A percentile compares a stretch with the other conserved stretches of the same genome.
Conservation (phyloP, 208 protist species). For the Leptomonas pyrrhocoris region DNA sequence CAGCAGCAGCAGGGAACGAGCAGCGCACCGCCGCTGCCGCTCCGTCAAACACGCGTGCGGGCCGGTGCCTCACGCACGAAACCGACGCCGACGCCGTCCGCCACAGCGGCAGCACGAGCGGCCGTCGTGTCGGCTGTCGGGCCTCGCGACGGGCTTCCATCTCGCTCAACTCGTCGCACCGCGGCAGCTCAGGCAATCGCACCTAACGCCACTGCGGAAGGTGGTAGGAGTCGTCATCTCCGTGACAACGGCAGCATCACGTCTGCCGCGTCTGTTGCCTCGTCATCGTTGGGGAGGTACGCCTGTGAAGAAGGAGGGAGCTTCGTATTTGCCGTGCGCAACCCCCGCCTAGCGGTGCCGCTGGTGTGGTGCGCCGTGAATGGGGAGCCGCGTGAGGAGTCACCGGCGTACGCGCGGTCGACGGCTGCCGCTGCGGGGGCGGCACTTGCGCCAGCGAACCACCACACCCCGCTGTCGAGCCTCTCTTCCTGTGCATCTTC, state of each 20-base stretch:
- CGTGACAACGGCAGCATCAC: constrained; percentile 6
- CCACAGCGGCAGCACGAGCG: not conserved
- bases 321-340: constrained; percentile 73
- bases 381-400: constrained; percentile 31
- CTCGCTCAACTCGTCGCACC: not conserved
- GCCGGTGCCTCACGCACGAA: constrained; percentile 8
- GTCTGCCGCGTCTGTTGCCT: too few relatives aligned
- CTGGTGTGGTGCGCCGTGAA: constrained; percentile 83
- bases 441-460: not conserved
- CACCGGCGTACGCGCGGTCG: constrained; percentile 35
- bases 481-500: too few relatives aligned
- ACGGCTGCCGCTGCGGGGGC: not conserved
- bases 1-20: too few relatives aligned
- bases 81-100: constrained; percentile 8
- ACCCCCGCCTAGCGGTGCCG: constrained; percentile 57
- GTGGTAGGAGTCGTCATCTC: not conserved
- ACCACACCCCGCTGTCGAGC: too few relatives aligned
- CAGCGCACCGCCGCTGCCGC: not conserved
- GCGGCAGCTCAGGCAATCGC: not conserved
- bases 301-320: constrained; percentile 67
- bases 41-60: not conserved
- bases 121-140: too few relatives aligned
- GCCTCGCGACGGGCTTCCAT: not conserved
- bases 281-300: not conserved
- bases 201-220: too few relatives aligned